Evolutionary conservation across 2,329 filamentous ascomycete species (phyloP).

Genomic region (Corniculantispora saksenae): DNA sequence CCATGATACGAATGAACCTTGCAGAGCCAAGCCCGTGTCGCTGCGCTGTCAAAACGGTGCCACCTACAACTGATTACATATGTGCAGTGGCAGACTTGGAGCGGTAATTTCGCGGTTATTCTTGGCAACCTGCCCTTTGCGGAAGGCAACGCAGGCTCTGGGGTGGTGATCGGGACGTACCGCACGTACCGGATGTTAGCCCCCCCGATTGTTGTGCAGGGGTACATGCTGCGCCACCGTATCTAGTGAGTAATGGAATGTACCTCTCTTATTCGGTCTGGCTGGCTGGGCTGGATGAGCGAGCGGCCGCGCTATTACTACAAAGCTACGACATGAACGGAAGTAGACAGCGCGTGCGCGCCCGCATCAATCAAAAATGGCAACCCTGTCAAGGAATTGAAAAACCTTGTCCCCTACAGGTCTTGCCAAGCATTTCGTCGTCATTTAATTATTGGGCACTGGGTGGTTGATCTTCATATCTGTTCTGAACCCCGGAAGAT

Average conservation of each 20-base stretch:
- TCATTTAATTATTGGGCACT: neutral
- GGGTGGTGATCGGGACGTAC: constrained; percentile 18
- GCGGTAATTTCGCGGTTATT: constrained; percentile 11
- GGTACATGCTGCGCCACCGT: neutral
- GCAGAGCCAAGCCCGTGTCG: neutral
- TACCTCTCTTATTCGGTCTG: neutral
- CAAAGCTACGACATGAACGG: too few relatives aligned
- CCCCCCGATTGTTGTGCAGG: neutral
- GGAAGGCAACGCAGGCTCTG: neutral
- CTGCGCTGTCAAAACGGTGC: neutral
- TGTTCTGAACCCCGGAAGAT: neutral
- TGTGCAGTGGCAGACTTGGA: neutral
- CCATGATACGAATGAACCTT: neutral
- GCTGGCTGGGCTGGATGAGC: too few relatives aligned
- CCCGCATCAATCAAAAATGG: neutral
- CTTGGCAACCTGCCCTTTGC: constrained; percentile 15
- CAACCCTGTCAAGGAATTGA: neutral
- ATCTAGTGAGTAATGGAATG: neutral
- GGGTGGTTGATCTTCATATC: constrained; percentile 5
- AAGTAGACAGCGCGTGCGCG: too few relatives aligned
- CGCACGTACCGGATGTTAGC: constrained; percentile 8
- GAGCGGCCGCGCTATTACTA: too few relatives aligned
- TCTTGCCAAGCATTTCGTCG: constrained; percentile 11
- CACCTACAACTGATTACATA: too few relatives aligned
- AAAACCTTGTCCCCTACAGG: neutral